Percentiles rank a stretch among this genome's conserved stretches.
These are phyloP conservation scores for Sextonia rubra DNA, from an alignment of 164 flowering plant species.

Conservation along the genomic window DNA sequence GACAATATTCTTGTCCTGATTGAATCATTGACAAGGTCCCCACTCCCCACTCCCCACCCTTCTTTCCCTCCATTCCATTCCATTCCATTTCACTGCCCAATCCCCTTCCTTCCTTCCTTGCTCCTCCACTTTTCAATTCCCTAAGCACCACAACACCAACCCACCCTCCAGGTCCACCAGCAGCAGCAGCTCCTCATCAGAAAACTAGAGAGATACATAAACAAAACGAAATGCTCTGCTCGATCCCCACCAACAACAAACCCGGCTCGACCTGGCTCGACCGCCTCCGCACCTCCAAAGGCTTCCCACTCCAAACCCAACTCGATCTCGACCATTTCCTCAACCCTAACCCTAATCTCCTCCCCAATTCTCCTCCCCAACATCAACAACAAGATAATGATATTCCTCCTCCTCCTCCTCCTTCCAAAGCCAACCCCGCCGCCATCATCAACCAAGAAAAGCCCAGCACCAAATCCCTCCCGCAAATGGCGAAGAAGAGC, in stretches of 20 bases:
- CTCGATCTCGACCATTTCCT: slow-evolving; percentile 55
- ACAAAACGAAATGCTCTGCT: slow-evolving; percentile 30
- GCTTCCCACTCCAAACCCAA: slow-evolving; percentile 41
- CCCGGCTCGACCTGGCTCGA: slow-evolving; percentile 67
- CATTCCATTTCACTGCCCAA: neutral
- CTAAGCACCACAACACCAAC: neutral
- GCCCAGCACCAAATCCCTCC: neutral
- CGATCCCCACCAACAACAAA: slow-evolving; percentile 29
- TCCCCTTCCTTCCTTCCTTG: neutral
- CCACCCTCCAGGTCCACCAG: neutral
- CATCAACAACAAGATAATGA: no score
- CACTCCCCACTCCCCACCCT: no score
- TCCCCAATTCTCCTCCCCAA: neutral
- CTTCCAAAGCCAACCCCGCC: no score
- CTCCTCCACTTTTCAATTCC: neutral
- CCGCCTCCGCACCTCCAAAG: slow-evolving; percentile 69
- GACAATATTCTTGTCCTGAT: no score
- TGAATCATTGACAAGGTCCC: no score
- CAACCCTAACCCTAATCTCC: slow-evolving; percentile 20
- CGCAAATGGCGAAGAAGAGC: neutral
- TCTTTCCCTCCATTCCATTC: no score
- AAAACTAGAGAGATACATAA: neutral
- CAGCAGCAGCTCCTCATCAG: no score
- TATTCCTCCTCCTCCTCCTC: neutral
- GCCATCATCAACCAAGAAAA: neutral